A percentile compares a stretch with the other conserved stretches of the same genome.
phyloP scores from a whole-genome alignment of 2,329 filamentous ascomycete genomes.

The Geosmithia putterillii region DNA sequence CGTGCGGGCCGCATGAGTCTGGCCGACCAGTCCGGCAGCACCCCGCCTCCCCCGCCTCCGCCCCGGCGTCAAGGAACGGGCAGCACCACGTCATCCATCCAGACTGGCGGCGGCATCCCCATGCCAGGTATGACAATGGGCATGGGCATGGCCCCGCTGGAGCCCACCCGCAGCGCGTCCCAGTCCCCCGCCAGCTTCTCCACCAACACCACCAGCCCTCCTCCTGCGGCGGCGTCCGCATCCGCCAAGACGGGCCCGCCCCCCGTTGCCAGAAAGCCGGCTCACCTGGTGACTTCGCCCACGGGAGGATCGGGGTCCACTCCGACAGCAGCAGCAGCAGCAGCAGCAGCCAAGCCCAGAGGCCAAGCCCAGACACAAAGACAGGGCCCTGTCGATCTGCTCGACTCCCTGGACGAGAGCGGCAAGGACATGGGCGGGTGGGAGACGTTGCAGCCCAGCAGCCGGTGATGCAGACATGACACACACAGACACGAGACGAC shows the following conservation, averaged over 20 bases:
- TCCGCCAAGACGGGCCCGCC: constrained; percentile 30
- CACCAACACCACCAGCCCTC: constrained; percentile 21
- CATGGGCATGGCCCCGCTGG: not conserved
- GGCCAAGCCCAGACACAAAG: not conserved
- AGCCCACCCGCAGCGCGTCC: not conserved
- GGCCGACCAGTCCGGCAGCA: constrained; percentile 2
- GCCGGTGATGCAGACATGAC: no score
- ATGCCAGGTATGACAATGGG: not conserved
- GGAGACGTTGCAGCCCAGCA: constrained; percentile 41
- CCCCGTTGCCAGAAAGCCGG: constrained; percentile 51
- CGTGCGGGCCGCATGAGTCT: constrained; percentile 3
- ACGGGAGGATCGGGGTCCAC: constrained; percentile 8
- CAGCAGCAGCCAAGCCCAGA: not conserved
- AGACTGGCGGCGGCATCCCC: not conserved
- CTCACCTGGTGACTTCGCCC: constrained; percentile 27
- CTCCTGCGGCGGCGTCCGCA: constrained; percentile 13
- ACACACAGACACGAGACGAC: no score
- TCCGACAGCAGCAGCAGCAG: not conserved
- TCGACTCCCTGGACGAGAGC: constrained; percentile 37
- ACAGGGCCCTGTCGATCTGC: constrained; percentile 18
- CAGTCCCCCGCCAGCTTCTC: not conserved
- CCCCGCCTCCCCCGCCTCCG: constrained; percentile 29
- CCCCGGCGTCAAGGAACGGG: constrained; percentile 28
- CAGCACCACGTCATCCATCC: constrained; percentile 1
- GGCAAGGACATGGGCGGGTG: constrained; percentile 36